Conservation (phyloP, 2,329 filamentous ascomycete genomes). For the Xylaria digitata region DNA sequence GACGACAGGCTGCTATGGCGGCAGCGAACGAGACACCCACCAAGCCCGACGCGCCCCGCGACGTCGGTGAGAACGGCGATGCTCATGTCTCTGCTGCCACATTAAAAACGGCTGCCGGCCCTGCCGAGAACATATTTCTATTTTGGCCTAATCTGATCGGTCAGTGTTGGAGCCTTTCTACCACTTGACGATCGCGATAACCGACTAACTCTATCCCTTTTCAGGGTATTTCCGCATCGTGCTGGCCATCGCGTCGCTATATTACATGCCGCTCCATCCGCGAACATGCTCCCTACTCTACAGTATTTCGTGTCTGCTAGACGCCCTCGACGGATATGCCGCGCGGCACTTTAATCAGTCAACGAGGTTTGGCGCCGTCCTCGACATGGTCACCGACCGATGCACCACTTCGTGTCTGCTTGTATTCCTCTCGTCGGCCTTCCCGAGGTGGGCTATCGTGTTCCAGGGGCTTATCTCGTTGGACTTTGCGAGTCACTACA, state of each 20-base stretch:
- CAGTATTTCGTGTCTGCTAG: constrained; percentile 92
- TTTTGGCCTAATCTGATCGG: constrained; percentile 87
- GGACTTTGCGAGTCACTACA: constrained; percentile 96
- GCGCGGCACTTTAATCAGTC: constrained; percentile 90
- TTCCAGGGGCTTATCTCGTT: constrained; percentile 94
- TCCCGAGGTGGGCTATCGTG: constrained; percentile 91
- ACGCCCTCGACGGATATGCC: constrained; percentile 94
- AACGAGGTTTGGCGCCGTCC: constrained; percentile 93
- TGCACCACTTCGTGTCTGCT: constrained; percentile 96
- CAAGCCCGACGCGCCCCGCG: constrained; percentile 32
- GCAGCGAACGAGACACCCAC: constrained; percentile 43
- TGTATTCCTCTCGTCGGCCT: constrained; percentile 93
- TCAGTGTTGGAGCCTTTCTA: constrained; percentile 54
- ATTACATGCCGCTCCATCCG: constrained; percentile 99
- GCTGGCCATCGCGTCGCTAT: constrained; percentile 88
- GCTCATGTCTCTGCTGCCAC: constrained; percentile 47
- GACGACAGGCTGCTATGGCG: constrained; percentile 47
- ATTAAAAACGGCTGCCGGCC: constrained; percentile 52
- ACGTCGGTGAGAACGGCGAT: constrained; percentile 59
- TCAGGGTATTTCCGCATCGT: constrained; percentile 81
- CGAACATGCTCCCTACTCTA: constrained; percentile 93
- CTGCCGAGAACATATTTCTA: constrained; percentile 79
- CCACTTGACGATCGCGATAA: not conserved
- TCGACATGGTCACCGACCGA: constrained; percentile 99
- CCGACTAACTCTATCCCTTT: constrained; percentile 23